Conservation (phyloP, 1,284 basidiomycete species). For the Mycena sp. region DNA sequence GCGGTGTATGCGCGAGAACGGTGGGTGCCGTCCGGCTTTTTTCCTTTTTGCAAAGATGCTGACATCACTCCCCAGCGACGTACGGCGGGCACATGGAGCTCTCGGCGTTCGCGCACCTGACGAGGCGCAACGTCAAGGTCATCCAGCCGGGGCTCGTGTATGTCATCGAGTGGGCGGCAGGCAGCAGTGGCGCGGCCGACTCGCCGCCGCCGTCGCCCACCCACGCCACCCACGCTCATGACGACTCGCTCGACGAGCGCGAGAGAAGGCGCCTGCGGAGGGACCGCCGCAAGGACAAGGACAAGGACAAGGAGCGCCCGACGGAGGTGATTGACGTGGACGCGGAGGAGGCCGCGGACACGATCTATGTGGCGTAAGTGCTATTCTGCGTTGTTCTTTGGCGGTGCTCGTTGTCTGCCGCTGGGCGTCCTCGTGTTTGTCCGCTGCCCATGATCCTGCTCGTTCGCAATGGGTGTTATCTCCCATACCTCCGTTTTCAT, state of each 20-base stretch:
- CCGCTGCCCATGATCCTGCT: no score
- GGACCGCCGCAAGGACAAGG: background rate
- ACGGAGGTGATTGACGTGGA: conserved; percentile 40
- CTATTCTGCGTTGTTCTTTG: background rate
- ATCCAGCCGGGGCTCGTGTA: conserved; percentile 90
- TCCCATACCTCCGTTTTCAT: no score
- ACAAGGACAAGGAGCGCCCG: background rate
- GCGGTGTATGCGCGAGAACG: conserved; percentile 78
- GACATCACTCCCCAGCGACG: conserved; percentile 71
- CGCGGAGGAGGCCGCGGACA: conserved; percentile 41
- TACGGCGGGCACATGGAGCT: conserved; percentile 94
- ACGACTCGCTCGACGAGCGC: background rate
- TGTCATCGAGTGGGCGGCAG: conserved; percentile 79
- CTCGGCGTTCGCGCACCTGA: conserved; percentile 88
- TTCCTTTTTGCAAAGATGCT: no score
- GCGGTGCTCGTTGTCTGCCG: background rate
- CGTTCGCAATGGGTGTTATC: no score
- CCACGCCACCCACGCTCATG: conserved; percentile 30
- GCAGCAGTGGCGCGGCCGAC: no score
- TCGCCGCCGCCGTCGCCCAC: conserved; percentile 35
- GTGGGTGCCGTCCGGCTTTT: conserved; percentile 45
- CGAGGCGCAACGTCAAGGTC: conserved; percentile 84
- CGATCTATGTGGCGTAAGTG: conserved; percentile 85
- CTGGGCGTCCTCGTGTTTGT: no score
- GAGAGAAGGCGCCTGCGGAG: background rate